Conservation (phyloP, 176 grass and related monocot genomes). For the Elaeis guineensis region DNA sequence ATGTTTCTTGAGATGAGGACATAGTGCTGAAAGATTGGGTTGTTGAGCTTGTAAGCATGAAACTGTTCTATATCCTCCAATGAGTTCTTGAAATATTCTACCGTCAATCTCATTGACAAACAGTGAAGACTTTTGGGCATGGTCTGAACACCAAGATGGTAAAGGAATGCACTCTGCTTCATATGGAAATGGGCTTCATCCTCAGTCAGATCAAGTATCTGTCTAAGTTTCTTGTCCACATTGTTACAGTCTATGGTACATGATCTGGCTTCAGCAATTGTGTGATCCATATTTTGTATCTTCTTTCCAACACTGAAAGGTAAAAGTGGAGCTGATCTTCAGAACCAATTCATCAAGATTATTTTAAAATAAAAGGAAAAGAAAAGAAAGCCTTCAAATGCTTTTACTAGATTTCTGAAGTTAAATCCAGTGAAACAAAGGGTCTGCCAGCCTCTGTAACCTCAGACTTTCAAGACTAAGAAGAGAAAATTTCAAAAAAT, state of each 20-base stretch:
- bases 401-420: no score
- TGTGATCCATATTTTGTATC: constrained; percentile 50
- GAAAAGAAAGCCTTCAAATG: no score
- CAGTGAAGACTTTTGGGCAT: constrained; percentile 64
- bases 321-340: constrained; percentile 9
- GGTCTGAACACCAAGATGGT: constrained; percentile 50
- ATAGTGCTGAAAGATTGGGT: constrained; percentile 42
- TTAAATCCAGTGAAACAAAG: no score
- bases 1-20: constrained; percentile 60
- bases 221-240: constrained; percentile 63
- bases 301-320: constrained; percentile 40
- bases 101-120: constrained; percentile 61
- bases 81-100: constrained; percentile 52
- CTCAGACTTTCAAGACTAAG: no score
- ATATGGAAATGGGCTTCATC: constrained; percentile 72
- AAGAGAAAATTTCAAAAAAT: no score
- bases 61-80: constrained; percentile 22
- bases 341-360: neutral
- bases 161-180: constrained; percentile 61
- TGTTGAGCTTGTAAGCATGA: constrained; percentile 32
- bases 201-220: constrained; percentile 64
- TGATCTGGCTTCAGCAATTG: constrained; percentile 54
- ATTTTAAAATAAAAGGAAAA: neutral
- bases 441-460: no score
- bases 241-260: constrained; percentile 45